These are phyloP conservation scores for Balansia obtecta DNA, from an alignment of 2,329 filamentous ascomycete genomes.

Conservation along the genomic window DNA sequence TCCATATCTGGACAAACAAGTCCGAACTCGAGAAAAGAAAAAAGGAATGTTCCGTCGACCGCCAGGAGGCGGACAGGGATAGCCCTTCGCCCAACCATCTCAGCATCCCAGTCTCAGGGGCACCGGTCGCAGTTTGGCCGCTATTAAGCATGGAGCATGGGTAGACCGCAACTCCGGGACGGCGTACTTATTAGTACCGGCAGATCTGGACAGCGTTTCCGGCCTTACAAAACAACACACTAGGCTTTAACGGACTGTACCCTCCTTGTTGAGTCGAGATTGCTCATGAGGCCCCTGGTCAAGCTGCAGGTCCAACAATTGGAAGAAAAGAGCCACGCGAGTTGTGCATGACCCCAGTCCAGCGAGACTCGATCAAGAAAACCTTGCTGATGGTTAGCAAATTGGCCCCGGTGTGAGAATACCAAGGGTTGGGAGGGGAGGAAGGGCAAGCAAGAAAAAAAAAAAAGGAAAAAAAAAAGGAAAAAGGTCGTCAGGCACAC, in stretches of 20 bases:
- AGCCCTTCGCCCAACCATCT: neutral
- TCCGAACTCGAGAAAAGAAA: neutral
- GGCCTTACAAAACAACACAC: too few species aligned
- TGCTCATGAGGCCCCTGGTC: slow-evolving; percentile 3
- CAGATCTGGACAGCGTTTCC: neutral
- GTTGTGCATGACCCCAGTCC: slow-evolving; percentile 7
- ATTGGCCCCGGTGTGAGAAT: neutral
- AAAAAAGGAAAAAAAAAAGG: neutral
- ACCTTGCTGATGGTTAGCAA: neutral
- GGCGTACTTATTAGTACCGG: neutral
- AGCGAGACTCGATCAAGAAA: slow-evolving; percentile 1
- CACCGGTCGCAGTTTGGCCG: neutral
- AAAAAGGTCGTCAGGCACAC: slow-evolving; percentile 1
- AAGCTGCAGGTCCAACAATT: neutral
- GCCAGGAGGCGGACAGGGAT: neutral
- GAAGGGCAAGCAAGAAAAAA: too few species aligned
- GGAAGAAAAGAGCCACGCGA: slow-evolving; percentile 11
- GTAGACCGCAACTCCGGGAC: slow-evolving; percentile 3
- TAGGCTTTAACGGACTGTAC: neutral
- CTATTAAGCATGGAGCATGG: neutral
- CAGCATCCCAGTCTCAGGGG: slow-evolving; percentile 1
- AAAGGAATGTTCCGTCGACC: neutral
- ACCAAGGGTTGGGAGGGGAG: slow-evolving; percentile 1
- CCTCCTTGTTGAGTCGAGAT: neutral
- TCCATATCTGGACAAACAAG: neutral